Base-by-base conservation (phyloP, 805 yeast species). In the Gaillardinia entomophila region DNA sequence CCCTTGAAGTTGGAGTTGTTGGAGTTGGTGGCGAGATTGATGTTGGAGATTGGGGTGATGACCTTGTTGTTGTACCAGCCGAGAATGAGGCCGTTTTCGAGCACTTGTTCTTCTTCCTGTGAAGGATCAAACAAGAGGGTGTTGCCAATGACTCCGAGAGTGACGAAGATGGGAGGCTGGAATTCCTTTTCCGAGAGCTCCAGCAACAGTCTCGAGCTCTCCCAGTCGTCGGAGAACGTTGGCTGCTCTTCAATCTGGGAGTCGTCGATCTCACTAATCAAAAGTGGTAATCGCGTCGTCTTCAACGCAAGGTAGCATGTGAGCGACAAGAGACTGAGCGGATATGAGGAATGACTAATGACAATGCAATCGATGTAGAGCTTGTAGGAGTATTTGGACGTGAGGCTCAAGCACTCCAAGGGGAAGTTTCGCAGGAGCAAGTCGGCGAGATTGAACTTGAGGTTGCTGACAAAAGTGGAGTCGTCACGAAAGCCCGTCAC, bases 141-240 rank as follows among this genome's bases (percentile, higher is more conserved):
- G 11, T 64, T 49, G 1, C 90, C 95, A 1, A 86, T 75, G 4
- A 83, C 64, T 0, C 95, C 95, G 17, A 82, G 58, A 0, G 90
- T 75, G 44, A 92, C 77, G 24, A 85, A 61, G 12, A 90, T 56
- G 0, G 97, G 95, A 0, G 94, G 90, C 28, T 73, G 68, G 57
- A 75, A 75, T 6, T 10, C 6, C 2, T 28, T 30, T 1, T 57
- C 46, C 20, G 53, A 50, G 16, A 57, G 46, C 3, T 62, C 57
- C 12, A 72, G 66, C 19, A 82, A 58, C 24, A 49, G 68, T 34
- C 43, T 66, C 17, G 80, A 75, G 38, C 62, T 65, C 48, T 67
- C 81, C 89, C 83, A 90, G 44, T 87, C 95, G 48, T 89, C 97
- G 26, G 89, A 79, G 48, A 90, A 89, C 0, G 86, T 82, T 1